Evolutionary conservation across 2,329 filamentous ascomycete species (phyloP), one percentile per base, ranked within the genome.

Genomic region (Pseudogymnoascus sp.): DNA sequence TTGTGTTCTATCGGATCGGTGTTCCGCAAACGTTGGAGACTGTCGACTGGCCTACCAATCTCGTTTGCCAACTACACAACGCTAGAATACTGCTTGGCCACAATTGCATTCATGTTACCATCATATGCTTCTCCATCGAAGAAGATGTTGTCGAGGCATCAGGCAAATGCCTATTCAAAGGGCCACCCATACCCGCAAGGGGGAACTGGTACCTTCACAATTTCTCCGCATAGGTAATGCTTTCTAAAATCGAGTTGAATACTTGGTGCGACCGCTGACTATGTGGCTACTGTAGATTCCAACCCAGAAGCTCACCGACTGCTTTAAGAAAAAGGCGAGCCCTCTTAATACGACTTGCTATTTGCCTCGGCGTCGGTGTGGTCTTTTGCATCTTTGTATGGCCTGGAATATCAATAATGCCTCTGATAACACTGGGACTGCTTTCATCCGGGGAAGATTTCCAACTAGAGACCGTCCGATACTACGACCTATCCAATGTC

Each of bases 401-500:
- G 75, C 84, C 91, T 66, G 80, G 80, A 76, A 86, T 76, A 74
- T 84, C 77, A 68, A 80, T 79, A 70, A 86, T 77, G 68, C 91
- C 78, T 72, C 80, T 79, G 72, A 82, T 78, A 71, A 89, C 89
- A 0, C 79, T 95, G 58, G 90, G 89, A 31, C 81, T 93, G 36
- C 78, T 92, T 59, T 85, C 86, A 39, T 78, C 82, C 21, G 78
- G 79, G 60, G 85, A 88, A 60, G 87, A 90, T 67, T 84, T 91
- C 66, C 87, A 96, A 71, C 85, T 97, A 63, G 91, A 97, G 74
- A 97, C 93, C 1, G 90, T 99, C 64, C 90, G 93, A 74, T 97
- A 99, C 77, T 97, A 97, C 77, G 94, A 99, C 74, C 81, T 99
- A 66, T 89, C 88, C 67, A 91, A 94, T 73, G 91, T 96, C 5